Conservation (phyloP, 2,329 filamentous ascomycete genomes). For the Nemania sp. region DNA sequence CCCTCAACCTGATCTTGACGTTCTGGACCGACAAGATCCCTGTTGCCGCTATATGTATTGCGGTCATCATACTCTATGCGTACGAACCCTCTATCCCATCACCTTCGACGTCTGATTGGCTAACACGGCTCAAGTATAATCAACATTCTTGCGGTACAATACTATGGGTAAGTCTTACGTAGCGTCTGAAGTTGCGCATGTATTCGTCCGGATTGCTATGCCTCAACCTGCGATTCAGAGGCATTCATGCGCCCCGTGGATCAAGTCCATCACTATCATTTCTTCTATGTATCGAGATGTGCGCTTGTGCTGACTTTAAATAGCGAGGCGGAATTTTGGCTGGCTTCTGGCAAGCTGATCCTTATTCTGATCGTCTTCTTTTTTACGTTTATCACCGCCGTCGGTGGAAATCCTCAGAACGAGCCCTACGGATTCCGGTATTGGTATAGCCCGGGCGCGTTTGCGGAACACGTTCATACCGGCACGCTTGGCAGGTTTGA, state of each 20-base stretch:
- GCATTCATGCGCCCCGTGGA: too few species aligned
- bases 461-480: conserved; percentile 61
- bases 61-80: conserved; percentile 40
- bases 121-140: conserved; percentile 33
- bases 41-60: conserved; percentile 51
- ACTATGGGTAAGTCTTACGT: conserved; percentile 35
- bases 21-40: conserved; percentile 53
- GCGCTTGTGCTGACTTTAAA: conserved; percentile 47
- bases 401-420: conserved; percentile 72
- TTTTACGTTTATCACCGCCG: conserved; percentile 80
- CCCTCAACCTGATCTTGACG: conserved; percentile 46
- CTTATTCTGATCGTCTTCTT: conserved; percentile 68
- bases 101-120: neutral
- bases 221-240: too few species aligned
- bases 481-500: conserved; percentile 67
- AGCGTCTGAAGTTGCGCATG: neutral
- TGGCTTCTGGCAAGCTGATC: conserved; percentile 65
- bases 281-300: neutral
- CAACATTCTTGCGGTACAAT: conserved; percentile 39
- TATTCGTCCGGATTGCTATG: neutral
- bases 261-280: neutral
- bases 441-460: conserved; percentile 65
- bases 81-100: conserved; percentile 42
- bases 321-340: conserved; percentile 74
- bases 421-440: conserved; percentile 73